Evolutionary conservation across 1,284 basidiomycete genomes (phyloP).

Genomic region (Sanghuangporus weigelae): DNA sequence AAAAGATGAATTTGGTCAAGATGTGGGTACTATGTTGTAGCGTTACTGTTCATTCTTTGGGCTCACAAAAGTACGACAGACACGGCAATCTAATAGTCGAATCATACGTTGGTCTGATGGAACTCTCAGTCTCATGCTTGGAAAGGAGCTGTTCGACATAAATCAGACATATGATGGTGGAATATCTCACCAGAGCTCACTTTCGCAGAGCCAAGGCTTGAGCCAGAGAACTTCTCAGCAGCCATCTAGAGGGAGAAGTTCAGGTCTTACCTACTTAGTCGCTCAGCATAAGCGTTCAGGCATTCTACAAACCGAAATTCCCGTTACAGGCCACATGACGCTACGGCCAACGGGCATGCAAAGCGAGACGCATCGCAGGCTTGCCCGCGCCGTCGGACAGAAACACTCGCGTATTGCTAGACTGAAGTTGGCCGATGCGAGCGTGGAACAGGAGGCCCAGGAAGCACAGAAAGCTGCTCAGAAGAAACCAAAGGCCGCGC

Average conservation of each 20-base stretch:
- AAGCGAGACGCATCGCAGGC: conserved; percentile 82
- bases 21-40: conserved; percentile 46
- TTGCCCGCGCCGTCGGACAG: conserved; percentile 82
- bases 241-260: conserved; percentile 36
- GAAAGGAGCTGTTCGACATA: conserved; percentile 89
- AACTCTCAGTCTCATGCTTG: conserved; percentile 78
- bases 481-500: conserved; percentile 46
- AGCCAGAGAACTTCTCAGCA: conserved; percentile 22
- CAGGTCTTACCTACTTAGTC: conserved; percentile 83
- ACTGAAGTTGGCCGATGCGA: conserved; percentile 70
- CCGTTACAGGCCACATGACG: conserved; percentile 79
- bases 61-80: conserved; percentile 33
- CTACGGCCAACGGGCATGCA: conserved; percentile 87
- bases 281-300: conserved; percentile 85
- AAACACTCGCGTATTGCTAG: conserved; percentile 77
- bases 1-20: conserved; percentile 58
- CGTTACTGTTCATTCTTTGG: conserved; percentile 4
- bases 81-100: conserved; percentile 81
- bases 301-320: conserved; percentile 79
- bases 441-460: conserved; percentile 61
- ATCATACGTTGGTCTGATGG: conserved; percentile 92
- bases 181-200: conserved; percentile 48
- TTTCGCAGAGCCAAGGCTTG: conserved; percentile 35
- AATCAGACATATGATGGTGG: conserved; percentile 66
- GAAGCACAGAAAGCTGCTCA: conserved; percentile 60